Evolutionary conservation across 2,329 filamentous ascomycete genomes (phyloP), one percentile per base, ranked within the genome.

Genomic region (Emericellopsis cladophorae): DNA sequence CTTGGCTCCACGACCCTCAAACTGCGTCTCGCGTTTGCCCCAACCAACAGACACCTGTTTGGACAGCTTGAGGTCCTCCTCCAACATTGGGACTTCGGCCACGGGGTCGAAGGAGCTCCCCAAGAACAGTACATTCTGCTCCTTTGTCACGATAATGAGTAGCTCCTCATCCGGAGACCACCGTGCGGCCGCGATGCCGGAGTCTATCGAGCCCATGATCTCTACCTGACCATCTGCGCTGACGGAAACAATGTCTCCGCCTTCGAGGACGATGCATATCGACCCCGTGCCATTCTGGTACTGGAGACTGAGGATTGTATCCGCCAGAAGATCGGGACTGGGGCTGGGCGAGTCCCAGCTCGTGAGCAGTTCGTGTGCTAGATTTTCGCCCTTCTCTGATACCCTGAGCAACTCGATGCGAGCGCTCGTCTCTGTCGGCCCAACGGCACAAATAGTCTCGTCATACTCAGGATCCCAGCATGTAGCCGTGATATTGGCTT

Each of bases 11-110:
- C 85, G 87, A 39, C 92, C 92, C 55, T 95, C 85, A 59, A 98
- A 98, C 58, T 98, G 92, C 0, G 92, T 98, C 62, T 98, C 92
- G 56, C 84, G 87, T 67, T 96, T 96, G 44, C 92, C 92, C 92
- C 92, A 98, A 39, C 92, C 92, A 18, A 98, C 90, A 16, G 88
- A 93, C 43, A 95, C 92, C 66, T 95, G 89, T 58, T 82, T 92
- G 22, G 84, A 96, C n/a, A 79, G 76, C 51, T 83, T 83, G 47
- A 94, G 73, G 60, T 94, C 90, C 36, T 89, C 85, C 0, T 68
- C 57, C 0, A 74, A 76, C 58, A 96, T 78, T 29, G 70, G 66
- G 40, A 84, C 72, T 59, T 89, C 84, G 29, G 83, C 76, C 34
- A 94, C 78, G 43, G 81, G 81, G 50, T 96, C 90, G 49, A 96